Conservation (phyloP, 129 eudicot species). For the carrot (Daucus carota) region DNA sequence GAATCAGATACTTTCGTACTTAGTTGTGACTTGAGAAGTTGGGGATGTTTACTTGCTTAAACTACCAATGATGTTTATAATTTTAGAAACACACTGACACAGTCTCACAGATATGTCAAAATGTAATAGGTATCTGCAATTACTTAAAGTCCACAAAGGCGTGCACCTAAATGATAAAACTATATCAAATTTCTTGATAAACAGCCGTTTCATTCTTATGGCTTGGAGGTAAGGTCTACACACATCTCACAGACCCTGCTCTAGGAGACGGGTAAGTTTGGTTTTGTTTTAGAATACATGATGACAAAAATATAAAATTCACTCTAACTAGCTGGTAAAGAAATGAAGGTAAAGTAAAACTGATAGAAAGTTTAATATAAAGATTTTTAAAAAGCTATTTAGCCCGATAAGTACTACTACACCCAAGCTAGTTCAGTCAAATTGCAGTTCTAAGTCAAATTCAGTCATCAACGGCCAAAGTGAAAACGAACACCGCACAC, state of each 20-base stretch:
- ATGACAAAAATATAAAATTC: background rate
- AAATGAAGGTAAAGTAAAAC: background rate
- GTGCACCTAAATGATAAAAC: background rate
- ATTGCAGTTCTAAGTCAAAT: background rate
- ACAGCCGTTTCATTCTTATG: background rate
- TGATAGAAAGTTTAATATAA: background rate
- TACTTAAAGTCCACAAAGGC: background rate
- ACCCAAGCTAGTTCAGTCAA: background rate
- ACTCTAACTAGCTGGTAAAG: background rate
- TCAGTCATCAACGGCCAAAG: background rate
- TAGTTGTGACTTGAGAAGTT: background rate
- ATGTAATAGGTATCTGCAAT: background rate
- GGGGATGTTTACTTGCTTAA: background rate
- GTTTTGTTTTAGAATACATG: background rate
- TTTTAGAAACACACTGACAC: background rate
- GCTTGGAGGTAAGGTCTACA: background rate
- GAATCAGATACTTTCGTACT: constrained; percentile 11
- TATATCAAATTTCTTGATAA: background rate
- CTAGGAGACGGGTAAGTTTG: background rate
- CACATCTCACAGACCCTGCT: background rate
- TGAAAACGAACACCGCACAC: background rate
- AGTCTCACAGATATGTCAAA: background rate
- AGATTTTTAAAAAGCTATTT: background rate
- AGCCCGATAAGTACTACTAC: background rate
- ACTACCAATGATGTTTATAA: background rate